Evolutionary conservation across 2,329 filamentous ascomycete species (phyloP).

Genomic region (Cytospora mali): DNA sequence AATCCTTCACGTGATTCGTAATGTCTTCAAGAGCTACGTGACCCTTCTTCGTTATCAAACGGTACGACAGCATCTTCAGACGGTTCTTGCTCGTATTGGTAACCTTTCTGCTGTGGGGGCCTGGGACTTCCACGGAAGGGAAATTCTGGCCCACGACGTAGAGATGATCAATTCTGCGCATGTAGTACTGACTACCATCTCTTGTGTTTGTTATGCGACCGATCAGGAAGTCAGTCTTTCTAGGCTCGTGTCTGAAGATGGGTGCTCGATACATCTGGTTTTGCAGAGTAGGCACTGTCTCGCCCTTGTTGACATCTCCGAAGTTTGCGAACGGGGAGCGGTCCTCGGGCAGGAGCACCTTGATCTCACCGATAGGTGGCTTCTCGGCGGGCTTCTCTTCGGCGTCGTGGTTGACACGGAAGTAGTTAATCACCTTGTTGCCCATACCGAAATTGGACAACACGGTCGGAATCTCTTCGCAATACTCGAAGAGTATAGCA

Average conservation of each 20-base stretch:
- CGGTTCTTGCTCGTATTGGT: conserved; percentile 97
- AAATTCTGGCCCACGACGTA: conserved; percentile 92
- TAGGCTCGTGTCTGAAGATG: conserved; percentile 82
- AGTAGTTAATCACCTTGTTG: conserved; percentile 94
- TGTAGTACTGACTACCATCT: conserved; percentile 76
- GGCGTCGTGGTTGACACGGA: conserved; percentile 73
- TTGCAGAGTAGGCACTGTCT: conserved; percentile 87
- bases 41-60: conserved; percentile 77
- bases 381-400: conserved; percentile 79
- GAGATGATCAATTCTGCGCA: conserved; percentile 88
- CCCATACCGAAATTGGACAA: conserved; percentile 98
- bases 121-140: conserved; percentile 88
- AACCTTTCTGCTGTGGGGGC: conserved; percentile 90
- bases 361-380: conserved; percentile 83
- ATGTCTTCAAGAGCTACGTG: conserved; percentile 80
- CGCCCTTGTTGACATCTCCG: conserved; percentile 86
- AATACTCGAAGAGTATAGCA: conserved; percentile 89
- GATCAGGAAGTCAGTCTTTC: conserved; percentile 82
- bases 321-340: conserved; percentile 96
- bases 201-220: conserved; percentile 79
- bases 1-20: conserved; percentile 88
- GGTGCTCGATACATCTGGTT: conserved; percentile 96
- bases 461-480: conserved; percentile 88
- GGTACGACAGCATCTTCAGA: conserved; percentile 93
- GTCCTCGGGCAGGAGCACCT: conserved; percentile 87